Evolutionary conservation across 495 filamentous ascomycete genomes (phyloP), one percentile per base, ranked within the genome.

Genomic region (Penicillium parvum): DNA sequence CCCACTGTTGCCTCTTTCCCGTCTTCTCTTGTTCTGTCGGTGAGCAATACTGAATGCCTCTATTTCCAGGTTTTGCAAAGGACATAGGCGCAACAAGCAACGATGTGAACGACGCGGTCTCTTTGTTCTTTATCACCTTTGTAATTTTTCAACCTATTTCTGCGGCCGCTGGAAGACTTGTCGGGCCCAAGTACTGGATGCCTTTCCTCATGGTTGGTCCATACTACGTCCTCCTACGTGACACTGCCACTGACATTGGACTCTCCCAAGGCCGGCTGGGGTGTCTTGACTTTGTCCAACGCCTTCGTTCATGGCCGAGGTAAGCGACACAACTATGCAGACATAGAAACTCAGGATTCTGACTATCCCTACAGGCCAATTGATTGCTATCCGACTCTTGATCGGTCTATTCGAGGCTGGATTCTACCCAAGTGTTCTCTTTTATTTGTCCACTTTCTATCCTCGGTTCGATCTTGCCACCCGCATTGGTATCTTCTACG

Each of bases 101-200:
- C 6, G 79, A 80, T 50, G 50, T 83, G 15, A 81, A 81, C 46
- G 58, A 63, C 6, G 71, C 78, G 0, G 66, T 80, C 15, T 69
- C 74, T 10, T 58, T 69, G 15, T 82, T 82, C 59, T 82, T 76
- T 37, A 57, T 71, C 43, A 71, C 68, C 26, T 81, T 81, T 45
- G 77, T 83, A 6, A 28, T 68, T 3, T 60, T 82, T 1, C 79
- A 81, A 45, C 75, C 78, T 0, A 54, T 75, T 0, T 76, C 74
- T 5, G 72, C 76, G 7, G 77, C 76, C 3, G 52, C 76, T n/a
- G 79, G 79, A 0, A 52, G 71, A 32, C 60, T 63, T 33, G 58
- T 74, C 41, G 78, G 79, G 20, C 72, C 69, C 35, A 64, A 61
- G 15, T 45, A 58, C 3, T 81, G 76, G 75, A 72, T 82, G 14